phyloP scores from a whole-genome alignment of 345 rosid species.

The Laguncularia racemosa region DNA sequence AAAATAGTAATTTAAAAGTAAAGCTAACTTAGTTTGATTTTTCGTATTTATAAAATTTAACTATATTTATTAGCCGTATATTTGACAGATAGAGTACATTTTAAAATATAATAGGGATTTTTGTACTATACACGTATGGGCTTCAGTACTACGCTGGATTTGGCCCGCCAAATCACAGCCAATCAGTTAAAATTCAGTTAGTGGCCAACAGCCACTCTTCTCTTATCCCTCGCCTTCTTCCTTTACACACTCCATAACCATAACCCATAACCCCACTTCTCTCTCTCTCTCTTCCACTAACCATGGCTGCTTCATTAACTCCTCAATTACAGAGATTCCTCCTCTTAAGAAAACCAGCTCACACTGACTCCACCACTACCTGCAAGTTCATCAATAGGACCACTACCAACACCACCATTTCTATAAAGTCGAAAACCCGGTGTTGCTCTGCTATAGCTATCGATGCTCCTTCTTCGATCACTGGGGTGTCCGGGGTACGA shows the following conservation, averaged over 20 bases:
- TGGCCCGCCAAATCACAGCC: not conserved
- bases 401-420: conserved; percentile 9
- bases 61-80: no score
- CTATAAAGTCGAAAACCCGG: conserved; percentile 19
- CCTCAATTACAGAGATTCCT: conserved; percentile 52
- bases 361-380: conserved; percentile 2
- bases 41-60: no score
- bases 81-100: no score
- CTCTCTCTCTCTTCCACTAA: not conserved
- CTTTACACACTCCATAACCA: not conserved
- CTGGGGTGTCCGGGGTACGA: conserved; percentile 51
- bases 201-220: conserved; percentile 5
- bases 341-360: conserved; percentile 24
- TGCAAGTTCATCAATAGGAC: conserved; percentile 16
- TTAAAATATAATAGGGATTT: no score
- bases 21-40: no score
- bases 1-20: no score
- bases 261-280: not conserved
- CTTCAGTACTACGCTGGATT: no score
- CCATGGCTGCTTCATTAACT: conserved; percentile 25
- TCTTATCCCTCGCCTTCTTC: conserved; percentile 2
- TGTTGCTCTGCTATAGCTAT: conserved; percentile 81
- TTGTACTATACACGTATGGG: no score
- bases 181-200: conserved; percentile 1
- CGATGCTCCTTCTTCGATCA: conserved; percentile 58